Percentiles rank a stretch among this genome's conserved stretches.
Conservation (phyloP, 345 rosid species). For the Populus ilicifolia region DNA sequence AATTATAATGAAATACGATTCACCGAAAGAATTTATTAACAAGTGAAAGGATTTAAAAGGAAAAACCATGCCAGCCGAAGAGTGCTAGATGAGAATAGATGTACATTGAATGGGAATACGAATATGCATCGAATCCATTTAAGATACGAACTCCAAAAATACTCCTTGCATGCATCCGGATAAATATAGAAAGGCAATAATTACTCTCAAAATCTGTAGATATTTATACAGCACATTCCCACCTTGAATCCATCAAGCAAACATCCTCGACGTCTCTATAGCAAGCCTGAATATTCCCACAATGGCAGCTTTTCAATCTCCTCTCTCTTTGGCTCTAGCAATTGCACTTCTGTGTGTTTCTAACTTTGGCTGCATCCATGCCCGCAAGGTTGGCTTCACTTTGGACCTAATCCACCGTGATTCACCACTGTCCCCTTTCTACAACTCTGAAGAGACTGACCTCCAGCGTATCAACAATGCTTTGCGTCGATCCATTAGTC, state of each 20-base stretch:
- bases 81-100: too few relatives aligned
- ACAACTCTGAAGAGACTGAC: slow-evolving; percentile 6
- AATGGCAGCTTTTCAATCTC: not conserved
- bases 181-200: too few relatives aligned
- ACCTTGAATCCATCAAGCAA: not conserved
- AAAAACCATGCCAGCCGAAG: too few relatives aligned
- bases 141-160: too few relatives aligned
- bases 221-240: not conserved
- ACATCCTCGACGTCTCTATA: not conserved
- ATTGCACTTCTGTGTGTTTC: not conserved
- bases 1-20: too few relatives aligned
- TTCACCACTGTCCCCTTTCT: slow-evolving; percentile 31
- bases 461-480: slow-evolving; percentile 3
- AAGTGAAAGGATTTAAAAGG: too few relatives aligned
- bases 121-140: too few relatives aligned
- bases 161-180: too few relatives aligned
- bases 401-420: slow-evolving; percentile 29
- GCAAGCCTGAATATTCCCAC: not conserved
- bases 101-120: too few relatives aligned
- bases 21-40: too few relatives aligned
- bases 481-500: slow-evolving; percentile 16
- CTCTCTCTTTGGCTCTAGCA: not conserved
- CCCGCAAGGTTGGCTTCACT: slow-evolving; percentile 18
- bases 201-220: too few relatives aligned
- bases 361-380: not conserved